A percentile compares a stretch with the other conserved stretches of the same genome.
Evolutionary conservation across 331 rosid genomes (phyloP).

Genomic region (Arachis monticola): DNA sequence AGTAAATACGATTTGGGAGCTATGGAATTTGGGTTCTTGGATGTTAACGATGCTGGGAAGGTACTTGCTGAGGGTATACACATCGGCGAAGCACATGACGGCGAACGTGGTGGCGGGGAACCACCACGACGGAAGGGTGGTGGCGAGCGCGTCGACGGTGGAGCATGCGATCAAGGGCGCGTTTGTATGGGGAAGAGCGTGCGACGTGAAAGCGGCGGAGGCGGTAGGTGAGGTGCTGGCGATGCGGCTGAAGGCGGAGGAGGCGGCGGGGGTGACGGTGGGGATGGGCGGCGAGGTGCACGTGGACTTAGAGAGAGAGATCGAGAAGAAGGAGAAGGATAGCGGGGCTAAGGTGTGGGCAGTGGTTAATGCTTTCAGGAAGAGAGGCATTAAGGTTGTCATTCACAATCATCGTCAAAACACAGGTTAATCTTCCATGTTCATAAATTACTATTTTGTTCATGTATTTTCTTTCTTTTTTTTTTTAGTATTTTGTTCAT

Average conservation of each 20-base stretch:
- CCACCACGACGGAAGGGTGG: conserved; percentile 29
- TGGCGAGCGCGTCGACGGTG: conserved; percentile 51
- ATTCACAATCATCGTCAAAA: not conserved
- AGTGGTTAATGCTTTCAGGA: conserved; percentile 45
- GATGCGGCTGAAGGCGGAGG: conserved; percentile 58
- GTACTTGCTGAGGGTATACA: conserved; percentile 40
- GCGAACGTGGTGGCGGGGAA: conserved; percentile 49
- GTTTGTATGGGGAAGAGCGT: conserved; percentile 46
- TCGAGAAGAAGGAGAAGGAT: conserved; percentile 42
- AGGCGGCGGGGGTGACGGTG: conserved; percentile 36
- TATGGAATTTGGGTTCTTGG: not conserved
- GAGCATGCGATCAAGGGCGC: conserved; percentile 44
- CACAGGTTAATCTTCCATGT: not conserved
- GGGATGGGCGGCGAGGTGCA: conserved; percentile 43
- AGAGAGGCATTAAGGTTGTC: conserved; percentile 39
- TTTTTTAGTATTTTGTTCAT: too few relatives aligned
- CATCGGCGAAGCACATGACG: conserved; percentile 54
- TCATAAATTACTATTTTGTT: not conserved
- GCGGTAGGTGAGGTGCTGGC: conserved; percentile 51
- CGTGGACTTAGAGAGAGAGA: conserved; percentile 44
- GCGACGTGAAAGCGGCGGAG: conserved; percentile 39
- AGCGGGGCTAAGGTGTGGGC: conserved; percentile 37
- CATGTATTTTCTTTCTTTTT: not conserved
- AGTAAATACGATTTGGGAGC: not conserved
- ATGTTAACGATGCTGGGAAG: conserved; percentile 7